Evolutionary conservation across 2,329 filamentous ascomycete species (phyloP).

Genomic region (Cytospora paraplurivora): DNA sequence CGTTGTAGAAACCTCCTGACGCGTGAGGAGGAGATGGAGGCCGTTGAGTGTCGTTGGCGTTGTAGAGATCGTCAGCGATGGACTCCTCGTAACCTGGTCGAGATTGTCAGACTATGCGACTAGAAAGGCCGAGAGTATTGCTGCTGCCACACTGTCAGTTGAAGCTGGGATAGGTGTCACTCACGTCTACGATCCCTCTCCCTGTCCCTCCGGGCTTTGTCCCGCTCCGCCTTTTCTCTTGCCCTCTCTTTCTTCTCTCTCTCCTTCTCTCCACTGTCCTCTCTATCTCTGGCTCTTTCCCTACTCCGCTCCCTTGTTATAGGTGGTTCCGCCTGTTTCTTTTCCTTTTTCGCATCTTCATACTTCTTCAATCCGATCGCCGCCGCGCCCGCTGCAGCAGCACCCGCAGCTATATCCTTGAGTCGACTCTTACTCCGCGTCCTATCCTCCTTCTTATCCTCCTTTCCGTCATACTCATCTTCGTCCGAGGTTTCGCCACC

Average conservation of each 20-base stretch:
- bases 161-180: conserved; percentile 24
- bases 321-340: conserved; percentile 36
- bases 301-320: conserved; percentile 38
- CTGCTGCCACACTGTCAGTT: neutral
- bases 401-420: conserved; percentile 57
- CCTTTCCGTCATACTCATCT: conserved; percentile 29
- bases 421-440: conserved; percentile 58
- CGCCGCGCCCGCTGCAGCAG: conserved; percentile 59
- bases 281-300: conserved; percentile 41
- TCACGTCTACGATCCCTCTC: conserved; percentile 43
- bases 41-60: conserved; percentile 37
- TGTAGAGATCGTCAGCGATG: conserved; percentile 41
- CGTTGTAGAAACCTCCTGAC: conserved; percentile 55
- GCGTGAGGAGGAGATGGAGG: conserved; percentile 52
- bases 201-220: conserved; percentile 39
- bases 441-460: conserved; percentile 45
- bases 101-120: conserved; percentile 16
- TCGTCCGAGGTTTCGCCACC: conserved; percentile 29
- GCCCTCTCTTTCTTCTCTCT: conserved; percentile 26
- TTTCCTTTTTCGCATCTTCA: conserved; percentile 51
- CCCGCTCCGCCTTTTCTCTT: conserved; percentile 32
- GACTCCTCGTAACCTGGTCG: conserved; percentile 42
- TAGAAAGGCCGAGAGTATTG: neutral
- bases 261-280: conserved; percentile 34
- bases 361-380: conserved; percentile 66